phyloP scores from a whole-genome alignment of 495 filamentous ascomycete species.

The Baudoinia panamericana region DNA sequence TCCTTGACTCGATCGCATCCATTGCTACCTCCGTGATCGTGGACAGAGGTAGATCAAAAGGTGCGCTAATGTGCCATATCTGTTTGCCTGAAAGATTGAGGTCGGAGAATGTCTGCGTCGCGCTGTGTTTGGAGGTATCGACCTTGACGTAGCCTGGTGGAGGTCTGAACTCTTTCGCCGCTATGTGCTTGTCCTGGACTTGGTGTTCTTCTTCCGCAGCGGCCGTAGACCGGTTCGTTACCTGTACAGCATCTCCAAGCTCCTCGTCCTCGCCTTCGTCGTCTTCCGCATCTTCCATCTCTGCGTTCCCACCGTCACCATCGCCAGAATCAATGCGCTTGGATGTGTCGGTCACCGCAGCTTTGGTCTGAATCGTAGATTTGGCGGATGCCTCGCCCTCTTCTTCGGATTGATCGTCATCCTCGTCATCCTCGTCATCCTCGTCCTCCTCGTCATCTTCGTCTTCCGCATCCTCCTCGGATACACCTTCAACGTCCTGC shows the following conservation, averaged over 20 bases:
- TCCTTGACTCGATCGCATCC: constrained; percentile 25
- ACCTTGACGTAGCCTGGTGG: constrained; percentile 11
- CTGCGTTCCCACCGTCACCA: too few species aligned
- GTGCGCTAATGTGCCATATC: constrained; percentile 44
- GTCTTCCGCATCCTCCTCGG: background rate
- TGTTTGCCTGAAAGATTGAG: constrained; percentile 35
- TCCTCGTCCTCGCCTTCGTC: too few species aligned
- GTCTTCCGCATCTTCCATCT: too few species aligned
- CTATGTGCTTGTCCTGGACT: background rate
- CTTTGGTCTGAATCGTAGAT: too few species aligned
- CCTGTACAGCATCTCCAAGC: too few species aligned
- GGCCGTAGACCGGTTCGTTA: too few species aligned
- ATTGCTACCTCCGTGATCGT: constrained; percentile 32
- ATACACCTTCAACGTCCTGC: too few species aligned
- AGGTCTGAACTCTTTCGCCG: constrained; percentile 6
- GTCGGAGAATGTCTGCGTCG: background rate
- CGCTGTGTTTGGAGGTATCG: background rate
- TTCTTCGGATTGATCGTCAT: background rate
- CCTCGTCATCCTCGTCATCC: background rate
- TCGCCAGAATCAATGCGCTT: too few species aligned
- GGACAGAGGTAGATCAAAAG: constrained; percentile 33
- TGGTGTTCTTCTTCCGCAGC: background rate
- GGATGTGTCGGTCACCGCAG: too few species aligned
- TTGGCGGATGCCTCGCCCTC: background rate
- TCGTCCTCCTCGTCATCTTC: background rate